These are phyloP conservation scores for Pyracantha coccinea DNA, from an alignment of 331 rosid species.

Conservation along the genomic window DNA sequence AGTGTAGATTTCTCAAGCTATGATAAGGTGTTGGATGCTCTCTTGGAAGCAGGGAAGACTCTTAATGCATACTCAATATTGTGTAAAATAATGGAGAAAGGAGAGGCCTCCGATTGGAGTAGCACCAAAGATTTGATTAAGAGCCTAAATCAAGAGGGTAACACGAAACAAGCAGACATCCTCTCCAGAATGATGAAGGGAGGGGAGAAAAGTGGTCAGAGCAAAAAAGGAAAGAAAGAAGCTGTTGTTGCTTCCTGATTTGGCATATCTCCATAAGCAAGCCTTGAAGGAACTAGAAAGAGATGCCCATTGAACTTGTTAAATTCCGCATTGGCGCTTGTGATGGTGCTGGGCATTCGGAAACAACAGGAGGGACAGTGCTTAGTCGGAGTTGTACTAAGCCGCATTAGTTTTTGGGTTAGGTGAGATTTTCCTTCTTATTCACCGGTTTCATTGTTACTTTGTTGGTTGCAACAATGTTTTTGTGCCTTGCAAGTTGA, in stretches of 20 bases:
- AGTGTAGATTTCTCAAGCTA: conserved; percentile 52
- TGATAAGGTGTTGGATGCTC: conserved; percentile 71
- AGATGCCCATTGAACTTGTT: background rate
- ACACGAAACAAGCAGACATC: conserved; percentile 80
- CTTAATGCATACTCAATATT: conserved; percentile 76
- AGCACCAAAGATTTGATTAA: conserved; percentile 48
- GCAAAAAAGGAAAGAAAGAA: conserved; percentile 40
- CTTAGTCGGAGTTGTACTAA: background rate
- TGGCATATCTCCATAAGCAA: conserved; percentile 11
- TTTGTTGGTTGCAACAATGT: background rate
- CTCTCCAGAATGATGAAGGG: conserved; percentile 65
- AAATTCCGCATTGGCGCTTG: background rate
- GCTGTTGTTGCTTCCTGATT: conserved; percentile 26
- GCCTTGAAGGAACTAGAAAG: background rate
- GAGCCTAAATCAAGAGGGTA: conserved; percentile 69
- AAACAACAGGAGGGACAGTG: background rate
- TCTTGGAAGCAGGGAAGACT: conserved; percentile 62
- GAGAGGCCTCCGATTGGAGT: conserved; percentile 58
- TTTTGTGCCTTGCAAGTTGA: background rate
- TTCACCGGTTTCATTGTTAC: background rate
- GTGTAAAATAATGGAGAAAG: conserved; percentile 69
- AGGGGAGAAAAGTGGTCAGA: conserved; percentile 15
- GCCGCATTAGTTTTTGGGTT: background rate
- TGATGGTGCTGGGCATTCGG: background rate
- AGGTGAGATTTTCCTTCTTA: background rate